A percentile compares a stretch with the other conserved stretches of the same genome.
Evolutionary conservation across 306 rosid genomes (phyloP).

Genomic region (Purshia tridentata): DNA sequence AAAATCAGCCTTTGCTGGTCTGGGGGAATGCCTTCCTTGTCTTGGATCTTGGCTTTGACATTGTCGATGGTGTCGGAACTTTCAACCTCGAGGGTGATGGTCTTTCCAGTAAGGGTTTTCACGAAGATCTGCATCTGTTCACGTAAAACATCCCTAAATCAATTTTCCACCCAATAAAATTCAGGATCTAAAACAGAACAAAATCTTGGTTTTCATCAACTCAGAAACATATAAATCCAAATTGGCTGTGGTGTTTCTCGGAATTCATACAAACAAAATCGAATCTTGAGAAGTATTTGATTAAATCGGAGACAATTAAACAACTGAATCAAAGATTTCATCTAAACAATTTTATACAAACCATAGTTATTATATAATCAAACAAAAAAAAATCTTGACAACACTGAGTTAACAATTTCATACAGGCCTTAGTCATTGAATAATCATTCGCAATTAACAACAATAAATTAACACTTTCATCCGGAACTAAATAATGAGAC

Average conservation of each 20-base stretch:
- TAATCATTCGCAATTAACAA: background rate
- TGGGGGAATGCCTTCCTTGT: conserved; percentile 20
- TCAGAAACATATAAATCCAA: background rate
- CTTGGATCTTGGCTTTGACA: conserved; percentile 19
- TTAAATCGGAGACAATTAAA: background rate
- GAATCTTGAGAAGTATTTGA: background rate
- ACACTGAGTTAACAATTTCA: background rate
- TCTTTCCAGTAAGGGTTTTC: conserved; percentile 26
- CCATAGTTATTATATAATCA: background rate
- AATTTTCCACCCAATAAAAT: background rate
- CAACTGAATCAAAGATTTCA: too few species aligned
- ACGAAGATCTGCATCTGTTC: conserved; percentile 28
- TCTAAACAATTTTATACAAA: background rate
- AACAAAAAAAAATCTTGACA: too few species aligned
- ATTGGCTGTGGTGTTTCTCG: background rate
- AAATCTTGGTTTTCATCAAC: background rate
- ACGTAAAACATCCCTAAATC: background rate
- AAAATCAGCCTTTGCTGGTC: conserved; percentile 21
- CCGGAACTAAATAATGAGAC: background rate
- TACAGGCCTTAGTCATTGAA: background rate
- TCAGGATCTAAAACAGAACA: background rate
- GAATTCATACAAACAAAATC: background rate
- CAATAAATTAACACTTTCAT: background rate
- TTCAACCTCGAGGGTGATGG: conserved; percentile 17
- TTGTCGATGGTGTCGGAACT: conserved; percentile 14